phyloP scores from a whole-genome alignment of 169 alveolate species.

The Cryptosporidium andersoni region DNA sequence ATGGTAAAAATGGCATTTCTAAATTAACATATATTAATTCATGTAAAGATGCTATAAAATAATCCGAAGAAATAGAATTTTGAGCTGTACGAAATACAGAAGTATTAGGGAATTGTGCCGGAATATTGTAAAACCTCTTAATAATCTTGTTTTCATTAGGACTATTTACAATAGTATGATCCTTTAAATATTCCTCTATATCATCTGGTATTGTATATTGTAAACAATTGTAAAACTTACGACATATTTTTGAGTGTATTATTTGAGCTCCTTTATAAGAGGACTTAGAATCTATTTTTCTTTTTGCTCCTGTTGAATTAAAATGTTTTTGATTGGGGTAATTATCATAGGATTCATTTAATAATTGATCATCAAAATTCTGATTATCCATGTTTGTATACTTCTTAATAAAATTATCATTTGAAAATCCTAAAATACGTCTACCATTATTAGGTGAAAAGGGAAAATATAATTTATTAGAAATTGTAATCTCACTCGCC shows the following conservation, averaged over 20 bases:
- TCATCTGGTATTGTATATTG: conserved; percentile 25
- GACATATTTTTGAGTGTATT: conserved; percentile 40
- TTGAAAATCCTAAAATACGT: too few relatives aligned
- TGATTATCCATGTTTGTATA: too few relatives aligned
- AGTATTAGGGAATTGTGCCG: conserved; percentile 24
- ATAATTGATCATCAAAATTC: too few relatives aligned
- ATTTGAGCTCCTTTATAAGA: background rate
- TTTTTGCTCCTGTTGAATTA: too few relatives aligned
- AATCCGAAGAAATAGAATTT: conserved; percentile 51
- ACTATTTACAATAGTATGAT: conserved; percentile 8
- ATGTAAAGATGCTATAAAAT: conserved; percentile 46
- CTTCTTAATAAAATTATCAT: too few relatives aligned
- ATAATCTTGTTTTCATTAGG: conserved; percentile 13
- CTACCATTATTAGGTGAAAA: too few relatives aligned
- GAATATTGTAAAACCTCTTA: background rate
- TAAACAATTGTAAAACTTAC: conserved; percentile 53
- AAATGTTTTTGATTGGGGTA: too few relatives aligned
- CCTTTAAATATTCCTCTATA: conserved; percentile 28
- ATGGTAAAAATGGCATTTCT: conserved; percentile 35
- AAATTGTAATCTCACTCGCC: too few relatives aligned
- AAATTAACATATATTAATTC: conserved; percentile 21
- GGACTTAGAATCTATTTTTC: too few relatives aligned
- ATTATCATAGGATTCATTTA: too few relatives aligned
- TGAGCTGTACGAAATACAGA: conserved; percentile 21
- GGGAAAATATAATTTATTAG: too few relatives aligned